These are phyloP conservation scores for Nemania serpens DNA, from an alignment of 2,329 filamentous ascomycete species.

Conservation along the genomic window DNA sequence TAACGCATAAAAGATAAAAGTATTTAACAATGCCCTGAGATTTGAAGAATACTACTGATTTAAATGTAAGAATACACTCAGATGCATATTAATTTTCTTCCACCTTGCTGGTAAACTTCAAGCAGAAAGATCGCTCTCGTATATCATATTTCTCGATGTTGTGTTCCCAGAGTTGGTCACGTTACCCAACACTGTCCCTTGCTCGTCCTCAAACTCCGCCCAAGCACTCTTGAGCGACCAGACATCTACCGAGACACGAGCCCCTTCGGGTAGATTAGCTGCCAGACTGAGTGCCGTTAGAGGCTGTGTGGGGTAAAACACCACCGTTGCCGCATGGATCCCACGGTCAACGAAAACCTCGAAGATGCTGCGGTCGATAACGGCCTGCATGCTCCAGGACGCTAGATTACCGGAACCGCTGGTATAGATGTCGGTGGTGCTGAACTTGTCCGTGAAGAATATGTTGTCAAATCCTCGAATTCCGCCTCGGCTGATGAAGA, in stretches of 20 bases:
- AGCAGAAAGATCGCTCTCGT: slow-evolving; percentile 14
- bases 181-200: slow-evolving; percentile 37
- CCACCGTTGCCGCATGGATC: slow-evolving; percentile 52
- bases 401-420: slow-evolving; percentile 10
- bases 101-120: neutral
- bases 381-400: slow-evolving; percentile 46
- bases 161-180: neutral
- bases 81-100: too few species aligned
- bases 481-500: slow-evolving; percentile 56
- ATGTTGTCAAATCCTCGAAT: slow-evolving; percentile 56
- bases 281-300: slow-evolving; percentile 45
- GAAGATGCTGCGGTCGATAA: slow-evolving; percentile 59
- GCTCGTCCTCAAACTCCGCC: slow-evolving; percentile 36
- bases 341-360: slow-evolving; percentile 61
- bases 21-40: too few species aligned
- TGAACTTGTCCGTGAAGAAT: slow-evolving; percentile 61
- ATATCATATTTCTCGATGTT: slow-evolving; percentile 28
- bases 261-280: slow-evolving; percentile 42
- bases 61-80: too few species aligned
- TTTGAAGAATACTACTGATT: too few species aligned
- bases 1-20: too few species aligned
- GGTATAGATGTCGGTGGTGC: slow-evolving; percentile 35
- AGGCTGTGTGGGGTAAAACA: slow-evolving; percentile 54
- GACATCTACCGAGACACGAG: slow-evolving; percentile 39
- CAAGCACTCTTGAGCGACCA: slow-evolving; percentile 47